phyloP scores from a whole-genome alignment of 2,329 filamentous ascomycete species.

The Aspergillus sp. region DNA sequence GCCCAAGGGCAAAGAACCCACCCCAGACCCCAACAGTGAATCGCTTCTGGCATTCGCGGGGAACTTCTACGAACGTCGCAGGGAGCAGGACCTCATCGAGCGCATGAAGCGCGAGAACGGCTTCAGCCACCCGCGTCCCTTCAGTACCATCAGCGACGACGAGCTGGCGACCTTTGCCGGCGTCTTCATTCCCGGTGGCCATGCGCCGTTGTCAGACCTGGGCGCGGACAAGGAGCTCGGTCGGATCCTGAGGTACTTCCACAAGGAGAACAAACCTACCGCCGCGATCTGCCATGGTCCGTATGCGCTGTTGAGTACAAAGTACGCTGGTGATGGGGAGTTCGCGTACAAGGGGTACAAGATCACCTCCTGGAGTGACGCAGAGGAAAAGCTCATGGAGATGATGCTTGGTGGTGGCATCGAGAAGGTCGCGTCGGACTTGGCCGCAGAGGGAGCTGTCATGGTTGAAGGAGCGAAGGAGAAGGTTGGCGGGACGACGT shows the following conservation, averaged over 20 bases:
- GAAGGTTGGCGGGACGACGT: conserved; percentile 42
- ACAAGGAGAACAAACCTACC: conserved; percentile 42
- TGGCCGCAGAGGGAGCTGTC: conserved; percentile 41
- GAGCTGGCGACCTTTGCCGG: conserved; percentile 41
- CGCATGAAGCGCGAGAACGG: conserved; percentile 48
- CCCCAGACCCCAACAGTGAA: conserved; percentile 43
- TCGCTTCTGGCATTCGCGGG: conserved; percentile 45
- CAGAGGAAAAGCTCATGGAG: conserved; percentile 49
- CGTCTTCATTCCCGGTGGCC: conserved; percentile 48
- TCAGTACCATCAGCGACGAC: conserved; percentile 39
- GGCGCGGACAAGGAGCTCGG: conserved; percentile 44
- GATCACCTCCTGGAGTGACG: conserved; percentile 47
- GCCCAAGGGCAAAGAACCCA: conserved; percentile 42
- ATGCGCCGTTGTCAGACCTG: conserved; percentile 45
- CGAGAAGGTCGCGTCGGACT: conserved; percentile 40
- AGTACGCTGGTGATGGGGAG: conserved; percentile 30
- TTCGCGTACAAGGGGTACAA: conserved; percentile 49
- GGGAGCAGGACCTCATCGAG: conserved; percentile 43
- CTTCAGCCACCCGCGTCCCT: conserved; percentile 37
- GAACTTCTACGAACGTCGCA: conserved; percentile 46
- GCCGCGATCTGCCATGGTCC: conserved; percentile 50
- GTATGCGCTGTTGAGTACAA: conserved; percentile 46
- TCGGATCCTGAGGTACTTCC: conserved; percentile 43
- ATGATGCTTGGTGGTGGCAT: conserved; percentile 44
- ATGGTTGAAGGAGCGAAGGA: conserved; percentile 45